Percentiles rank a stretch among this genome's conserved stretches.
Evolutionary conservation across 768 basidiomycete species (phyloP).

Genomic region (Xerocomus potaroensis): DNA sequence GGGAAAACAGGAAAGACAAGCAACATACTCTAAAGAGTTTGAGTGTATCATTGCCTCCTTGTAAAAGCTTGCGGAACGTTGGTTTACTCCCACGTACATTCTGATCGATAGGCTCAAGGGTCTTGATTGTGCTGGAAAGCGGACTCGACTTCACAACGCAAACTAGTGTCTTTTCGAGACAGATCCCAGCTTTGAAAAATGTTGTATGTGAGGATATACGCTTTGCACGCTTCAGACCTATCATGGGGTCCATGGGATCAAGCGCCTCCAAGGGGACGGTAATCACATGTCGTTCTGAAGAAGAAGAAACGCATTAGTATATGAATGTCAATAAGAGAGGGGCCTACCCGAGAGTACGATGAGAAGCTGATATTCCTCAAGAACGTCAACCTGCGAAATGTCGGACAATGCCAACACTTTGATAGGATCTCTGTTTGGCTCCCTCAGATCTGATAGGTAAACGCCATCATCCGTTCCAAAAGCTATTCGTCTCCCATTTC

Average conservation of each 20-base stretch:
- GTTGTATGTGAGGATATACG: conserved; percentile 93
- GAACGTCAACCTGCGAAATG: conserved; percentile 91
- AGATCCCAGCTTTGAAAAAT: conserved; percentile 96
- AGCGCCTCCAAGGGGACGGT: conserved; percentile 94
- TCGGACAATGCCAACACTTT: conserved; percentile 87
- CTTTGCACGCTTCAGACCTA: conserved; percentile 90
- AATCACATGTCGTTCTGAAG: conserved; percentile 85
- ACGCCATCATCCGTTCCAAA: conserved; percentile 99
- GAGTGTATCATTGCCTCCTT: conserved; percentile 92
- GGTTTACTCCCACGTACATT: conserved; percentile 77
- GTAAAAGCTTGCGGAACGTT: conserved; percentile 91
- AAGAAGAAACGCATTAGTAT: background rate
- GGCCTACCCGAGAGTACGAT: conserved; percentile 93
- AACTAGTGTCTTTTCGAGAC: conserved; percentile 85
- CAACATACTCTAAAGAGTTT: conserved; percentile 77
- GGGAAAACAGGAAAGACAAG: background rate
- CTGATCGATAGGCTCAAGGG: conserved; percentile 93
- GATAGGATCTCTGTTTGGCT: conserved; percentile 72
- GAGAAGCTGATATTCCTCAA: conserved; percentile 93
- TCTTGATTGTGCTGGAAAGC: conserved; percentile 95
- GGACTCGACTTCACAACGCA: conserved; percentile 97
- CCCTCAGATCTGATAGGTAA: conserved; percentile 85
- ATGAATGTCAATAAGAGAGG: background rate
- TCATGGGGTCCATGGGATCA: conserved; percentile 84
- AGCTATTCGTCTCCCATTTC: conserved; percentile 76